phyloP scores from a whole-genome alignment of 2,329 filamentous ascomycete species.

The Bipolaris gigantea region DNA sequence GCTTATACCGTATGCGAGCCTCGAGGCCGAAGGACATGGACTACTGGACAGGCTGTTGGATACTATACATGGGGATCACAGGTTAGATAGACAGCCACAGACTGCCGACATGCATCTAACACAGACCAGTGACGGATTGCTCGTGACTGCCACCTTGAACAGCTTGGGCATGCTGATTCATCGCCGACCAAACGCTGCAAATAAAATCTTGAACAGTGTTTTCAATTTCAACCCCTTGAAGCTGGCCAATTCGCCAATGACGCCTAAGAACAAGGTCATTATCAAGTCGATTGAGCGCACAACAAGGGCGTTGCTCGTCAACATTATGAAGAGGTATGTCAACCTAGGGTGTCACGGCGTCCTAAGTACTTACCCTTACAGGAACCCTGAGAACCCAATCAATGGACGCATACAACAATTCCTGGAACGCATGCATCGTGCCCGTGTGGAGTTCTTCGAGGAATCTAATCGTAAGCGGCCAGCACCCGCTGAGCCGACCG shows the following conservation, averaged over 20 bases:
- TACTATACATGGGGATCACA: constrained; percentile 82
- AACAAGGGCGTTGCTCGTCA: constrained; percentile 77
- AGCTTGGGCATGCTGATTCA: constrained; percentile 81
- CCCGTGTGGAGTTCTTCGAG: constrained; percentile 76
- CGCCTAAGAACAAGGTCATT: constrained; percentile 76
- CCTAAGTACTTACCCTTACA: constrained; percentile 38
- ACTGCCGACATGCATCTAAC: constrained; percentile 29
- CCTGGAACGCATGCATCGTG: constrained; percentile 78
- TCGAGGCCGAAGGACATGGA: constrained; percentile 92
- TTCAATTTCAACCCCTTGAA: constrained; percentile 91
- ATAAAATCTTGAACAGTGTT: constrained; percentile 81
- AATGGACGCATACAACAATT: constrained; percentile 81
- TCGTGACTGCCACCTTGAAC: constrained; percentile 91
- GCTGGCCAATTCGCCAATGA: constrained; percentile 75
- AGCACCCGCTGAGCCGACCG: constrained; percentile 68
- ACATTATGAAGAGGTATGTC: constrained; percentile 74
- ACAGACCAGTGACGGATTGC: constrained; percentile 71
- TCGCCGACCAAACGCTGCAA: constrained; percentile 76
- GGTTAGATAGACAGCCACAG: constrained; percentile 57
- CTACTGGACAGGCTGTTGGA: constrained; percentile 84
- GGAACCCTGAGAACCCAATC: constrained; percentile 78
- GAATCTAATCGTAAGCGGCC: constrained; percentile 78
- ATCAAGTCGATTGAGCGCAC: constrained; percentile 96
- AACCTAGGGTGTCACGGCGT: not conserved
- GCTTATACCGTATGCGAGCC: constrained; percentile 73